Evolutionary conservation across 495 filamentous ascomycete genomes (phyloP), one percentile per base, ranked within the genome.

Genomic region (Hypoxylon fuscum): DNA sequence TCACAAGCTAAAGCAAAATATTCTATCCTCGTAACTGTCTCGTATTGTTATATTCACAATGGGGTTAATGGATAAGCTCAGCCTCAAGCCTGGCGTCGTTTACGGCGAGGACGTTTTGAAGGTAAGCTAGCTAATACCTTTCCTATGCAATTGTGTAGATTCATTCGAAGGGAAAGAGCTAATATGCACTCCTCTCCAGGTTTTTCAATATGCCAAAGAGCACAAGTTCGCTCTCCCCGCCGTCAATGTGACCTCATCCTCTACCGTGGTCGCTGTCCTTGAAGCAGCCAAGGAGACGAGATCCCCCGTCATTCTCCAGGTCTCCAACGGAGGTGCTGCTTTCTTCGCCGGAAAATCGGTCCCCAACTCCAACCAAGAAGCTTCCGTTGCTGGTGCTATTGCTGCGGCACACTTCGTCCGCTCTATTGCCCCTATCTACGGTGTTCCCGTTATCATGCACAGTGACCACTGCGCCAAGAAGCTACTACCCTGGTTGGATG

Each of bases 271-370:
- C 60, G 87, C 92, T 66, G 79, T 89, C 17, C 90, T 98, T 50
- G 95, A 99, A 80, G 96, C 96, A 65, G 95, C 95, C 55, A 86
- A 92, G 59, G 95, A 98, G 72, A 77, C 85, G 67, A 94, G 92
- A 70, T 83, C 90, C 43, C 93, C 94, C 46, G 87, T 97, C 78
- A 89, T 96, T 74, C 86, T 97, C 55, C 93, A 97, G 80, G 79
- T 91, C 66, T 94, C 90, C 68, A 90, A 97, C 78, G 94, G 95
- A 70, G 95, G 95, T 77, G 89, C 93, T 32, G 93, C 92, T 64
- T 97, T 89, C 86, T 97, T 97, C 75, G 88, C 88, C 69, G 94
- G 93, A 76, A 96, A 96, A 87, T 93, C 92, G 72, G 87, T 97
- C 68, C 80, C 84, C 76, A 96, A 98, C 77, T 80, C 82, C 35